phyloP scores from a whole-genome alignment of 164 flowering plant species.

The Euptelea pleiosperma region DNA sequence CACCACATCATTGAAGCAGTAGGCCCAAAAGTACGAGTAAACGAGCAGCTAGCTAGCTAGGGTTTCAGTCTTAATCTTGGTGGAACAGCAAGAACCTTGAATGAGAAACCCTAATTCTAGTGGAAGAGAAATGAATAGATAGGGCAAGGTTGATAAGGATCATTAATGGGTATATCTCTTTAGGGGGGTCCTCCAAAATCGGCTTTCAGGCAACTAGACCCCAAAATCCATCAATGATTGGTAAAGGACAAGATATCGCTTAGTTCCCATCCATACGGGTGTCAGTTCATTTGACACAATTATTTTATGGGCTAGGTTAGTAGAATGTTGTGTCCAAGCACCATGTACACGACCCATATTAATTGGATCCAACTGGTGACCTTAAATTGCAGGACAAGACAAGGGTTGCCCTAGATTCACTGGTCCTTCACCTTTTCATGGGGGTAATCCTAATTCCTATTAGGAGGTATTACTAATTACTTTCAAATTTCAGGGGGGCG shows the following conservation, averaged over 20 bases:
- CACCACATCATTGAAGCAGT: not conserved
- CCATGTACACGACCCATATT: not conserved
- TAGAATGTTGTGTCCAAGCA: not conserved
- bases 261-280: not conserved
- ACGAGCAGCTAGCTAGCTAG: too few relatives aligned
- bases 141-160: too few relatives aligned
- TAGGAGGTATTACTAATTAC: too few relatives aligned
- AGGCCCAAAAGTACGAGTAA: too few relatives aligned
- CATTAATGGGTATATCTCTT: not conserved
- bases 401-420: too few relatives aligned
- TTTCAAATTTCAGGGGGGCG: too few relatives aligned
- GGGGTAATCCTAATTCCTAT: too few relatives aligned
- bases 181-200: not conserved
- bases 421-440: not conserved
- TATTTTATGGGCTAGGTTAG: not conserved
- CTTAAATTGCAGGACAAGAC: not conserved
- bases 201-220: not conserved
- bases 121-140: too few relatives aligned
- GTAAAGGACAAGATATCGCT: not conserved
- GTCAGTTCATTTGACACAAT: not conserved
- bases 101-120: too few relatives aligned
- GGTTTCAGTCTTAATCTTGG: too few relatives aligned
- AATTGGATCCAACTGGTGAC: not conserved
- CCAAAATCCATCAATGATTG: not conserved
- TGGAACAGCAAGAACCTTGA: too few relatives aligned